Conservation (phyloP, 495 filamentous ascomycete genomes). For the Aspergillus sclerotioniger region DNA sequence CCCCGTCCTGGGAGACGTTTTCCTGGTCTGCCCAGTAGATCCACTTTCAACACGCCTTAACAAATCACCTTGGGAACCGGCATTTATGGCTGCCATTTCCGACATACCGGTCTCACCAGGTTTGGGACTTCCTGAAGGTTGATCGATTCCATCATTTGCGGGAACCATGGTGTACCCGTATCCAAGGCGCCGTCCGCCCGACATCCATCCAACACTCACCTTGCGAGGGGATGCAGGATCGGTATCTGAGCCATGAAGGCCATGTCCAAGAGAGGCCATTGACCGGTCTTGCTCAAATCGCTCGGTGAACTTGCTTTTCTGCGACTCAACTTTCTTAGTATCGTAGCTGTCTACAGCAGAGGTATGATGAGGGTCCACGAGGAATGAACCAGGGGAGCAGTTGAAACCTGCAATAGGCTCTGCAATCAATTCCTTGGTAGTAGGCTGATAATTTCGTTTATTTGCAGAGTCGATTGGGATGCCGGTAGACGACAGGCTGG, state of each 20-base stretch:
- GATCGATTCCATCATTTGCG: constrained; percentile 17
- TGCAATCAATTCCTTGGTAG: not conserved
- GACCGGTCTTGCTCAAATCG: constrained; percentile 24
- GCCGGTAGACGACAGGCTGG: constrained; percentile 15
- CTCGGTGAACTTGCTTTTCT: constrained; percentile 30
- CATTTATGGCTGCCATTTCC: not conserved
- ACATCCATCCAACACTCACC: constrained; percentile 48
- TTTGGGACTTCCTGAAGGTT: not conserved
- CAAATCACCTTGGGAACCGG: not conserved
- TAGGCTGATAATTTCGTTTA: not conserved
- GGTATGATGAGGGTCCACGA: not conserved
- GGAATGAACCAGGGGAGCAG: not conserved
- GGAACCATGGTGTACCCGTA: constrained; percentile 43
- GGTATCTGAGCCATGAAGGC: constrained; percentile 6
- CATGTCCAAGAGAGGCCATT: constrained; percentile 1
- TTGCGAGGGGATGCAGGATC: constrained; percentile 25
- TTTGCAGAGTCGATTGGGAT: not conserved
- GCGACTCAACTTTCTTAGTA: not conserved
- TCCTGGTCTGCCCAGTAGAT: not conserved
- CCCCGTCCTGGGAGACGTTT: constrained; percentile 4
- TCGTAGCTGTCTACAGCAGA: not conserved
- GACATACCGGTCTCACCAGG: not conserved
- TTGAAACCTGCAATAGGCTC: not conserved
- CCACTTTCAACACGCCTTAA: not conserved
- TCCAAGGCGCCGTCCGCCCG: constrained; percentile 41